These are phyloP conservation scores for Linderina pennispora DNA, from an alignment of 192 early-diverging fungal genomes.

Conservation along the genomic window DNA sequence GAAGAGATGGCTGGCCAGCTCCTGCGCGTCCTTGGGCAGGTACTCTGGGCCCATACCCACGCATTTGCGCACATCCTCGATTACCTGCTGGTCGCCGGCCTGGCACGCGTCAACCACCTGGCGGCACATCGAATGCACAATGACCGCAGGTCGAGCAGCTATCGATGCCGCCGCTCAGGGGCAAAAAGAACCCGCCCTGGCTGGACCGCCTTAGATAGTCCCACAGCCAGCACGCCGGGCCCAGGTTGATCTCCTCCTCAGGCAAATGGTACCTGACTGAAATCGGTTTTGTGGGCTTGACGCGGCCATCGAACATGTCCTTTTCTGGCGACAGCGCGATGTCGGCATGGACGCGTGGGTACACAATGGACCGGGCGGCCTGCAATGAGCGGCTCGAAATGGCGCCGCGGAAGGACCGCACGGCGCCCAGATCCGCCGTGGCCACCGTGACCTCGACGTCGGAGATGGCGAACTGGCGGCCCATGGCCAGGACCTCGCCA, in stretches of 20 bases:
- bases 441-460: conserved; percentile 95
- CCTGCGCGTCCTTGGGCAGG: conserved; percentile 69
- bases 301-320: conserved; percentile 21
- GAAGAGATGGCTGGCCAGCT: conserved; percentile 81
- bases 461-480: conserved; percentile 84
- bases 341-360: conserved; percentile 58
- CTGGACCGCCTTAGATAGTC: conserved; percentile 94
- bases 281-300: conserved; percentile 41
- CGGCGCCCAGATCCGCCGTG: conserved; percentile 84
- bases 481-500: conserved; percentile 81
- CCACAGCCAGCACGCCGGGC: conserved; percentile 99
- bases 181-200: conserved; percentile 86
- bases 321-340: conserved; percentile 44
- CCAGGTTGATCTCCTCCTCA: conserved; percentile 86
- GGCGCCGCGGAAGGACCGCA: conserved; percentile 72
- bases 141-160: conserved; percentile 83
- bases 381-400: conserved; percentile 75
- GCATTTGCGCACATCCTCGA: conserved; percentile 65
- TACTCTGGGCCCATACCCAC: conserved; percentile 57
- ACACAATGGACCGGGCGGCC: conserved; percentile 54
- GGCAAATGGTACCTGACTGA: conserved; percentile 61
- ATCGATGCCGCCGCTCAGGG: conserved; percentile 96
- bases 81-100: conserved; percentile 54
- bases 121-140: conserved; percentile 90
- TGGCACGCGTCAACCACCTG: conserved; percentile 26